Evolutionary conservation across 352 stramenopile genomes (phyloP), one percentile per base, ranked within the genome.

Genomic region (Globisporangium mamillatum): DNA sequence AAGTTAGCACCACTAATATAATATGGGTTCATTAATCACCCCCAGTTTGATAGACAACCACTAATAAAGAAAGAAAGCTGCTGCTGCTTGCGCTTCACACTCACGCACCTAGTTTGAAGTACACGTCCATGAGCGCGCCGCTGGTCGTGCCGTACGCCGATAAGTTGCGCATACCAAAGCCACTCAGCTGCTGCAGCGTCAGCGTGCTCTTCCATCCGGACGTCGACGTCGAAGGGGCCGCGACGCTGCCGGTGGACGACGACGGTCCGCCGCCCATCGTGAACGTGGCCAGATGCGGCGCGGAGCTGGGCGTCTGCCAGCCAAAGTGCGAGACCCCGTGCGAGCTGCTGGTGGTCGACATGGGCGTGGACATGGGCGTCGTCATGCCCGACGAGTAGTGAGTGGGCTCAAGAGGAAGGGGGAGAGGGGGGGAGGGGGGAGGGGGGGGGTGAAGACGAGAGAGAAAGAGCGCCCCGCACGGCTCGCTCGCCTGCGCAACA

Each of bases 111-210:
- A 91, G 71, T 68, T 87, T 89, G 64, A 92, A 93, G 73, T 90
- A 93, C 18, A 93, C 79, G 65, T 86, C 81, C 63, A 93, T 76
- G 58, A 93, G 75, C 29, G 54, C 63, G 63, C 82, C 80, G 38
- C 68, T 70, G 65, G 60, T 63, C 3, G 75, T 79, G 60, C 83
- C 82, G 18, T 77, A 65, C 22, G 88, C 69, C n/a, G 84, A 78
- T 32, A 94, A 59, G 69, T 92, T 94, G 68, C 86, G 86, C 86
- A 94, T 89, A 64, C 82, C 81, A 64, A 94, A 90, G 62, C 79
- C 78, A 24, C 73, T 86, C 62, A 94, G 80, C 70, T 94, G 86
- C 78, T 91, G 81, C 20, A 94, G 71, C 34, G 86, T 91, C 48
- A 88, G 71, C n/a, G 70, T 75, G 60, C 59, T 77, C 27, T 73